These are phyloP conservation scores for Hymenoscyphus linearis DNA, from an alignment of 2,329 filamentous ascomycete genomes.

Conservation along the genomic window DNA sequence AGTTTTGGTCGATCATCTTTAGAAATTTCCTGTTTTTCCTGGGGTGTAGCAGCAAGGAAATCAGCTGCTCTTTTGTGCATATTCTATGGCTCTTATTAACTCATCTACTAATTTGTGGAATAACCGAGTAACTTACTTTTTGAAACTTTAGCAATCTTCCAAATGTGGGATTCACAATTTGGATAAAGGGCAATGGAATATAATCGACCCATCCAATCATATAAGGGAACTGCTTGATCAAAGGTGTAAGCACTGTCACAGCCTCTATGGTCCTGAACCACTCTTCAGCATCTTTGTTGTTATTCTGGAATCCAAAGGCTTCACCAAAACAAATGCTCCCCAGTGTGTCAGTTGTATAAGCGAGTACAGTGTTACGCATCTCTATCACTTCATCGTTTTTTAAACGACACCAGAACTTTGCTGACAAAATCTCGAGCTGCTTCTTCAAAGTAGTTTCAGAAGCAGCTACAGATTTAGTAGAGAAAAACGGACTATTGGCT, in stretches of 20 bases:
- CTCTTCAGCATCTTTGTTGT: not conserved
- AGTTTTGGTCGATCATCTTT: conserved; percentile 6
- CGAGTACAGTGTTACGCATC: conserved; percentile 17
- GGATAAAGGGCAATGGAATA: not conserved
- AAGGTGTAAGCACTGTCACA: not conserved
- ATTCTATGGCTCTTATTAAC: not conserved
- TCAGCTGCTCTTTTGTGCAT: not conserved
- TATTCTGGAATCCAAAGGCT: not conserved
- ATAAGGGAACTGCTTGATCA: not conserved
- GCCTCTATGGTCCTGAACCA: not conserved
- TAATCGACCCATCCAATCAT: not conserved
- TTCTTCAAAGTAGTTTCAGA: conserved; percentile 18
- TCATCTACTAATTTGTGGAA: not conserved
- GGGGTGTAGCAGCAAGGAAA: not conserved
- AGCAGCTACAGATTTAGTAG: conserved; percentile 15
- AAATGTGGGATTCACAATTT: not conserved
- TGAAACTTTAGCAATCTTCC: not conserved
- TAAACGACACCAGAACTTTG: conserved; percentile 16
- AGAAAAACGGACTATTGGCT: conserved; percentile 24
- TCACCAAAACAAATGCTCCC: not conserved
- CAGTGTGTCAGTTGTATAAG: conserved; percentile 10
- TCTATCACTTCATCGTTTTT: conserved; percentile 12
- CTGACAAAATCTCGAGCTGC: conserved; percentile 20
- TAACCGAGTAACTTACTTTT: not conserved
- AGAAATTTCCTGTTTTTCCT: not conserved